Conservation (phyloP, 2,329 filamentous ascomycete species). For the Lachnum nothofagi region DNA sequence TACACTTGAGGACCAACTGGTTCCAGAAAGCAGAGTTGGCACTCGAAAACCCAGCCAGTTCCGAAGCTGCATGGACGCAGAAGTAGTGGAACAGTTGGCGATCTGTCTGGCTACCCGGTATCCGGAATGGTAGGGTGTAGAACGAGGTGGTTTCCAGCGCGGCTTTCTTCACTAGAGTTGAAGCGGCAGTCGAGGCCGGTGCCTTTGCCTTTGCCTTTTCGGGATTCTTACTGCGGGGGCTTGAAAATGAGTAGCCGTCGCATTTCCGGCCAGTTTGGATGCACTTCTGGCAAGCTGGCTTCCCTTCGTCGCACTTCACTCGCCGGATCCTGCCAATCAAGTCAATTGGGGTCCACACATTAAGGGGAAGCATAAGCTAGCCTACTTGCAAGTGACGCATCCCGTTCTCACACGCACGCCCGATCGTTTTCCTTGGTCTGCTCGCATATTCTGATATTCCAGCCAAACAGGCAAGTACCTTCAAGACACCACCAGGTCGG, state of each 20-base stretch:
- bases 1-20: conserved; percentile 53
- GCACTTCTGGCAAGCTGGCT: neutral
- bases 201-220: neutral
- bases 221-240: neutral
- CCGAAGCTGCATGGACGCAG: neutral
- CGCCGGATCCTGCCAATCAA: neutral
- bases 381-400: neutral
- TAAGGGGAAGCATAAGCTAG: neutral
- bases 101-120: conserved; percentile 35
- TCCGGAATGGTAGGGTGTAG: conserved; percentile 53
- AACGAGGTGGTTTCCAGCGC: conserved; percentile 41
- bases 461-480: no score
- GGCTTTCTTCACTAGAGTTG: neutral
- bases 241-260: neutral
- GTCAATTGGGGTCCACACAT: neutral
- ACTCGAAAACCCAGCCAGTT: conserved; percentile 51
- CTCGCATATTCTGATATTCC: no score
- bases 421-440: neutral
- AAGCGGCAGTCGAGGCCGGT: neutral
- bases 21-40: conserved; percentile 60
- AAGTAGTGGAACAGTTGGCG: neutral
- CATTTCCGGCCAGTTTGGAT: neutral
- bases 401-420: neutral
- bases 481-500: no score
- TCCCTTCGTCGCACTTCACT: neutral